Evolutionary conservation across 2,329 filamentous ascomycete genomes (phyloP).

Genomic region (Xylariaceae sp.): DNA sequence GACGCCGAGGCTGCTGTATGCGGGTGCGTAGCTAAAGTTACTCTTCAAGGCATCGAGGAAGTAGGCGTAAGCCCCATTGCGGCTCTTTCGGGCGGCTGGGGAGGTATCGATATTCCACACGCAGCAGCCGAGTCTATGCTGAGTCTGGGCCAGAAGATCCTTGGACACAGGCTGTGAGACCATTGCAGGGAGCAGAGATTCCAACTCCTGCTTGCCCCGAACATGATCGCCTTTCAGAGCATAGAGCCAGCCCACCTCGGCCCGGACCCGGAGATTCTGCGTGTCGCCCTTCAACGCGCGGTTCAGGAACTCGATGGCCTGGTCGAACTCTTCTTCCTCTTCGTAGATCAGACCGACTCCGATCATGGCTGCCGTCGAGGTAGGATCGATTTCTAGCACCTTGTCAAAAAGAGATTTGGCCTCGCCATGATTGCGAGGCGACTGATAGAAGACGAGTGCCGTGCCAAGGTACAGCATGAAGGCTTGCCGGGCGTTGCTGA

Average conservation of each 20-base stretch:
- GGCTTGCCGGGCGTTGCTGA: constrained; percentile 67
- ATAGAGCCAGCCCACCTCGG: constrained; percentile 89
- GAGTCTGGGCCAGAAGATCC: constrained; percentile 76
- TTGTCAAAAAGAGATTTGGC: constrained; percentile 80
- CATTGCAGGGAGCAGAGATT: constrained; percentile 59
- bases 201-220: constrained; percentile 62
- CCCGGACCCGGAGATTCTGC: constrained; percentile 70
- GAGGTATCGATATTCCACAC: constrained; percentile 79
- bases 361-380: constrained; percentile 75
- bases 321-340: constrained; percentile 81
- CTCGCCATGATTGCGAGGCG: constrained; percentile 82
- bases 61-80: constrained; percentile 74
- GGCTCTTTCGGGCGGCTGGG: constrained; percentile 68
- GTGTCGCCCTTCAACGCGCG: constrained; percentile 69
- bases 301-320: constrained; percentile 74
- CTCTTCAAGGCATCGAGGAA: constrained; percentile 81
- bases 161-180: constrained; percentile 50
- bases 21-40: constrained; percentile 80
- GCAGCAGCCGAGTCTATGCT: constrained; percentile 83
- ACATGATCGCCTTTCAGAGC: constrained; percentile 73
- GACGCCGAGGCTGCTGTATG: constrained; percentile 84
- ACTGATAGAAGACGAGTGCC: constrained; percentile 84
- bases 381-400: constrained; percentile 69
- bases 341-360: constrained; percentile 89
- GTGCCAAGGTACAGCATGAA: constrained; percentile 75